Evolutionary conservation across 2,329 filamentous ascomycete species (phyloP), one percentile per base, ranked within the genome.

Genomic region (Lasiodiplodia citricola): DNA sequence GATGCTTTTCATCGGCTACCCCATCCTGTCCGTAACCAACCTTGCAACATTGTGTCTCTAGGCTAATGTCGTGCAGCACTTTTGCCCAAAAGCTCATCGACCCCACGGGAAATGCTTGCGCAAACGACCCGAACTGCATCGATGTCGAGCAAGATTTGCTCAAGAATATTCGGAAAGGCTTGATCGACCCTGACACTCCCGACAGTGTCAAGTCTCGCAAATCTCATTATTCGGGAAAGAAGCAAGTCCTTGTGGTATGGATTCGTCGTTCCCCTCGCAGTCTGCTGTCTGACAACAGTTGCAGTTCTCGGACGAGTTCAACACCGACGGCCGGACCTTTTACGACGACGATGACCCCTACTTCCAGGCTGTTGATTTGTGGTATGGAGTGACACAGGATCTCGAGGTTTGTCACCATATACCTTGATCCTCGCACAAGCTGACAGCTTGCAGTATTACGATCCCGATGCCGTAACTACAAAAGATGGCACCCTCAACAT

Each of bases 301-400:
- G 37, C 70, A 87, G 83, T 91, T 91, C 74, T 92, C 90, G 3
- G 90, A 92, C 75, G 90, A 92, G 74, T 92, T 92, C 78, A 91
- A 91, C 71, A 85, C 79, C 2, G 84, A 87, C 60, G 90, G 89
- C 21, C 85, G 90, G 60, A 90, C 89, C 3, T 92, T 92, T 74
- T 92, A 91, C 75, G 86, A 89, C 51, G 88, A 87, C 6, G 90
- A 92, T 73, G 90, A 92, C 75, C 85, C 90, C 0, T 92, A 85
- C 75, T 91, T 89, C 74, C 85, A 90, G 75, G 90, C 84, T 28
- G 85, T 91, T 44, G 89, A 92, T 76, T 81, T 91, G 57, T 92
- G 90, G 90, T 92, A 92, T 75, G 90, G 90, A 74, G 90, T 90
- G 67, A 92, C 90, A 1, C 82, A 86, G 77, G 90, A 92, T 83